Evolutionary conservation across 2,329 filamentous ascomycete species (phyloP).

Genomic region (Teratosphaeria destructans): DNA sequence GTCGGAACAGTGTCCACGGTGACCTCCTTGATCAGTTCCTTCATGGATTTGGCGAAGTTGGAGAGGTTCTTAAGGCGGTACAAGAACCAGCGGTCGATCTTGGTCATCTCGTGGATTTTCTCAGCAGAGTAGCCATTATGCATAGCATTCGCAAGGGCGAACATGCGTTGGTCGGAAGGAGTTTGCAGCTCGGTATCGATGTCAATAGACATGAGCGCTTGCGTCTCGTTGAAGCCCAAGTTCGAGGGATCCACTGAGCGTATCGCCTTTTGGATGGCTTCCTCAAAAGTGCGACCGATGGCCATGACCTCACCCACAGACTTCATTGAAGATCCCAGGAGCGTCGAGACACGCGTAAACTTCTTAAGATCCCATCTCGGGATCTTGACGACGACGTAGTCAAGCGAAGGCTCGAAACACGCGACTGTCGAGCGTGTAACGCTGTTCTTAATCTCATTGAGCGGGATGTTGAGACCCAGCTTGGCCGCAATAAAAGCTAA

Average conservation of each 20-base stretch:
- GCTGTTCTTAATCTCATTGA: slow-evolving; percentile 93
- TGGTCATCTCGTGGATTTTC: slow-evolving; percentile 96
- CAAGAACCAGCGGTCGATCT: slow-evolving; percentile 98
- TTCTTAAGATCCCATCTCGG: slow-evolving; percentile 98
- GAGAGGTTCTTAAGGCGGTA: slow-evolving; percentile 82
- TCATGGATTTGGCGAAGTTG: slow-evolving; percentile 61
- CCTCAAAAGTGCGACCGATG: slow-evolving; percentile 91
- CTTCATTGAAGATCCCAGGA: slow-evolving; percentile 98
- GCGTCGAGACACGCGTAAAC: slow-evolving; percentile 91
- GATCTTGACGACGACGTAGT: slow-evolving; percentile 98
- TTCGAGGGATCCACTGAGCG: slow-evolving; percentile 92
- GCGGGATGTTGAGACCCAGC: slow-evolving; percentile 82
- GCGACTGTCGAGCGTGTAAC: slow-evolving; percentile 93
- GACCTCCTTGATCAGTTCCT: slow-evolving; percentile 53
- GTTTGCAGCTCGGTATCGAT: slow-evolving; percentile 95
- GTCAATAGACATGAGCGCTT: slow-evolving; percentile 85
- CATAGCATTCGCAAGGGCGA: slow-evolving; percentile 98
- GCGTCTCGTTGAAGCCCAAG: slow-evolving; percentile 84
- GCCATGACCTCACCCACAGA: slow-evolving; percentile 99
- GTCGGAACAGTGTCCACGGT: slow-evolving; percentile 55
- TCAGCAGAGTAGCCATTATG: slow-evolving; percentile 84
- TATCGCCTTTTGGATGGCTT: slow-evolving; percentile 97
- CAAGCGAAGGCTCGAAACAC: slow-evolving; percentile 95
- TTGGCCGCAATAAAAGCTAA: slow-evolving; percentile 95
- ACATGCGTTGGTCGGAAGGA: slow-evolving; percentile 91